Evolutionary conservation across 2,329 filamentous ascomycete genomes (phyloP), one percentile per base, ranked within the genome.

Genomic region (Fusarium sp.): DNA sequence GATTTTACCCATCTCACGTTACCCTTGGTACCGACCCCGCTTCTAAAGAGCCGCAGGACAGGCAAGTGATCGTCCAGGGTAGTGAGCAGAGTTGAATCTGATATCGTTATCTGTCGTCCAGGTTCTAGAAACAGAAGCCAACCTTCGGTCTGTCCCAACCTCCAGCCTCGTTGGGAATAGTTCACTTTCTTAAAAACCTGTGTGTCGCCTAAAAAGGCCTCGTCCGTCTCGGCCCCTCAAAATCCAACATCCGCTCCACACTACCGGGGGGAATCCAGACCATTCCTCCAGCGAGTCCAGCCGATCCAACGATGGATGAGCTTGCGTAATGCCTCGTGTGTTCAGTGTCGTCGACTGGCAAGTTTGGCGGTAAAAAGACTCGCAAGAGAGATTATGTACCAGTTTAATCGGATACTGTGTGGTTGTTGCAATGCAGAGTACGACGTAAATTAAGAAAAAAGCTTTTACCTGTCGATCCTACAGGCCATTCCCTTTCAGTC

Each of bases 311-410:
- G 58, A 59, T 58, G 53, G 58, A 59, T 58, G 51, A 50, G 71
- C 70, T 72, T 72, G 70, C 70, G 70, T 72, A 72, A 72, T 71
- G 49, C 49, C 33, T 47, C 39, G 49, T 62, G 49, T 54, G 49
- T 52, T 32, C 35, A 39, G 54, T 41, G 48, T 48, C 33, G 48
- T 48, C 33, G 32, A 24, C 24, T 24, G 24, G 6, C 24, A 24
- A 35, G 32, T 35, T 17, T 37, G 15, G 56, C 39, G 30, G 33
- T 37, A 33, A 28, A 45, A 44, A 30, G 35, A 55, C 28, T 30
- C 54, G 56, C 37, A 67, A 40, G 51, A 37, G 17, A 20, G 11
- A 37, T 37, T 37, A 37, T 48, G 19, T 32, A 43, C 52, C 39
- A 52, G 41, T 40, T 68, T 35, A 32, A 37, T 15, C 53, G 60